These are phyloP conservation scores for Aspergillus brunneoviolaceus DNA, from an alignment of 2,329 filamentous ascomycete species.

Conservation along the genomic window DNA sequence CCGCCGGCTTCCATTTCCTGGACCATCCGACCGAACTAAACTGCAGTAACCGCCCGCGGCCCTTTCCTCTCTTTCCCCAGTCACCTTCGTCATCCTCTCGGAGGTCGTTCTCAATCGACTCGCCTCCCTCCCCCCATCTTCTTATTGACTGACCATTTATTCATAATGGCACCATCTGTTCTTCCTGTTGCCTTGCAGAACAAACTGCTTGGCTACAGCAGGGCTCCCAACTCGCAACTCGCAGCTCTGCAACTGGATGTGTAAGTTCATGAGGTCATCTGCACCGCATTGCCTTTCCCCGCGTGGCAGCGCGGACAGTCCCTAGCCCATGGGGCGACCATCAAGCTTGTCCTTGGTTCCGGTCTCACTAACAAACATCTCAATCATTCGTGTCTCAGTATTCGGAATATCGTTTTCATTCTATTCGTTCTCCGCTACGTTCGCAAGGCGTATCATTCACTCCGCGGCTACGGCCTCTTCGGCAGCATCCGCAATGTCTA, in stretches of 20 bases:
- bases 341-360: not conserved
- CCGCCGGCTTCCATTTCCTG: slow-evolving; percentile 10
- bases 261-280: slow-evolving; percentile 32
- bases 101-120: slow-evolving; percentile 7
- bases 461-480: slow-evolving; percentile 83
- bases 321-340: not conserved
- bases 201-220: slow-evolving; percentile 42
- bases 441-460: slow-evolving; percentile 75
- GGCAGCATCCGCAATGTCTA: slow-evolving; percentile 77
- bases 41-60: not conserved
- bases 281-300: not conserved
- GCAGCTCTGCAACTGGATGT: slow-evolving; percentile 43
- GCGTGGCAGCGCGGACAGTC: not conserved
- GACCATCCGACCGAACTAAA: slow-evolving; percentile 16
- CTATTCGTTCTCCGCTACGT: slow-evolving; percentile 83
- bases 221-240: slow-evolving; percentile 34
- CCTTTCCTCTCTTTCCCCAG: slow-evolving; percentile 12
- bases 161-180: slow-evolving; percentile 41
- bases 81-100: slow-evolving; percentile 7
- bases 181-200: slow-evolving; percentile 46
- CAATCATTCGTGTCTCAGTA: slow-evolving; percentile 45
- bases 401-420: slow-evolving; percentile 85
- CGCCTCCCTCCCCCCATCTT: not conserved
- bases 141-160: not conserved
- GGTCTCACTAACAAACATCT: slow-evolving; percentile 10